Base-by-base conservation (phyloP, 1,284 basidiomycete genomes). In the Naganishia cerealis region DNA sequence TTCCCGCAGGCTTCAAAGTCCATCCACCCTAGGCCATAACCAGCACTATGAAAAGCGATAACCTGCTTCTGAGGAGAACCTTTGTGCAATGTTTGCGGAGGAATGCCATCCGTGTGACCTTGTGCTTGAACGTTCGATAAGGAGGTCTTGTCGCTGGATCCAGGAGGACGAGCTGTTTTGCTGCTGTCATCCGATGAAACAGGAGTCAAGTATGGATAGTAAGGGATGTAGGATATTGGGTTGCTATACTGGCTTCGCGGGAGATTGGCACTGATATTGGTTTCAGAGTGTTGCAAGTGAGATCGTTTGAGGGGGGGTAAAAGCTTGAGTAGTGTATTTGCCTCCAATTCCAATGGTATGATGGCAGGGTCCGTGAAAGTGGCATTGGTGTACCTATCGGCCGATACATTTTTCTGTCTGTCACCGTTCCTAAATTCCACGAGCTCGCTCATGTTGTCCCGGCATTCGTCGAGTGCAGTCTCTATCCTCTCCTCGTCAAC, bases 31-130 rank as follows among this genome's bases (percentile, higher is more conserved):
- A 53, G 38, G 38, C 61, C 61, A n/a, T 54, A 53, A 12, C 61
- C 61, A 18, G 61, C 36, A 39, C 38, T 63, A 24, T 63, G 61
- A 29, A 63, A 63, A 24, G 61, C 61, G 38, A 63, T 54, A n/a
- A 53, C 15, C 33, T 24, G 13, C 39, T n/a, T 63, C 38, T 18
- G 50, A 13, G 46, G 43, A 7, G 48, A 6, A n/a, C 12, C 6
- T 24, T 33, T 43, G 61, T n/a, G 50, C 9, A 18, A 7, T 50
- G 46, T 8, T 24, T 9, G 46, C 15, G 8, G n/a, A 21, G n/a
- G 21, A 21, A 24, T 7, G 46, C n/a, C 21, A 15, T 50, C 9
- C 24, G n/a, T 9, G 24, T 3, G 21, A 50, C 15, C 21, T 15
- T 13, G 8, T 0, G 15, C n/a, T 7, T 6, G 8, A 50, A 7